A percentile compares a stretch with the other conserved stretches of the same genome.
Conservation (phyloP, 495 filamentous ascomycete species). For the Aspergillus bridgeri region DNA sequence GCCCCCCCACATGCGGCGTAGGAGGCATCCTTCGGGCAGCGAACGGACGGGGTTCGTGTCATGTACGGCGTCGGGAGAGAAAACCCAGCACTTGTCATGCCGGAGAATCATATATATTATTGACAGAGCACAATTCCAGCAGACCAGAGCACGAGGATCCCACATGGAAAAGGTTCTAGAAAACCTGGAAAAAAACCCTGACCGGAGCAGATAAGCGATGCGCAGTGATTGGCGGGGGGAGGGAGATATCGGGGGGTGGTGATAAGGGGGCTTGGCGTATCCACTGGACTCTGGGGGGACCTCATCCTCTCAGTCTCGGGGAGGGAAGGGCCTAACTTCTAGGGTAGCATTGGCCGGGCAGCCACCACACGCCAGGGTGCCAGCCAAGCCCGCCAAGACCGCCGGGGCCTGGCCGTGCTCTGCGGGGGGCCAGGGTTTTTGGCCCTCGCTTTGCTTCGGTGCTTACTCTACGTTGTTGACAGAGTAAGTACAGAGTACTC, state of each 20-base stretch:
- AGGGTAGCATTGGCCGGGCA: not conserved
- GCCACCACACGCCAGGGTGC: not conserved
- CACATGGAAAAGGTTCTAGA: not conserved
- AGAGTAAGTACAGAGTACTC: not conserved
- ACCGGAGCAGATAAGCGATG: not conserved
- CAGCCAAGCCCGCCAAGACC: conserved; percentile 11
- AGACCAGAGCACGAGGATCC: no score
- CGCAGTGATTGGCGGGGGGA: not conserved
- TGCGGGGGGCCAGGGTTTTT: not conserved
- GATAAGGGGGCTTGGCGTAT: not conserved
- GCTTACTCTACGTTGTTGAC: not conserved
- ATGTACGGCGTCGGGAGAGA: not conserved
- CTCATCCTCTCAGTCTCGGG: no score
- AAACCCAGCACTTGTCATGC: not conserved
- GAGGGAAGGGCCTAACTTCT: no score
- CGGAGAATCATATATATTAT: no score
- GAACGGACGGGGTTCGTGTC: not conserved
- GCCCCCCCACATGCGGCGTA: not conserved
- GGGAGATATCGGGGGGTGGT: not conserved
- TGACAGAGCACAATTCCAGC: no score
- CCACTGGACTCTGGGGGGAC: not conserved
- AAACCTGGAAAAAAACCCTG: not conserved
- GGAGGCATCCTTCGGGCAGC: not conserved
- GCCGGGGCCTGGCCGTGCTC: not conserved
- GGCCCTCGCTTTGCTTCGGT: conserved; percentile 11